Evolutionary conservation across 441 rosid genomes (phyloP), one percentile per base, ranked within the genome.

Genomic region (Populus hybrid): DNA sequence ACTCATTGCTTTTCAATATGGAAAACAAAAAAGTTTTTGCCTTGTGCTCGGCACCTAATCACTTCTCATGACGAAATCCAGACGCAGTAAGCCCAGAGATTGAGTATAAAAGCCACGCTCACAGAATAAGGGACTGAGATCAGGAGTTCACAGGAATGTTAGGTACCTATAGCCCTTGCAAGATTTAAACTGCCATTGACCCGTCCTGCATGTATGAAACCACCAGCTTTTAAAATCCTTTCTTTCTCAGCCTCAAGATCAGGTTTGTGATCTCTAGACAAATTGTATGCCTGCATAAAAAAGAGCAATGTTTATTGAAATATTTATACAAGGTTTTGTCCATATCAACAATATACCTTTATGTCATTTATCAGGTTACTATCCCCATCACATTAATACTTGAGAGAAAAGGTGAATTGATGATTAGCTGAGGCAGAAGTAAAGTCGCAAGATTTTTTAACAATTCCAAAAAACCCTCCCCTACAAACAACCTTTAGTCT

Each of bases 221-320:
- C 98, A 78, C 98, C 99, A 76, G 97, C 99, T 84, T 93, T 93
- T 71, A 93, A 76, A 81, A 97, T 94, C 85, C 99, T 89, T 40
- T 93, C 98, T 84, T 85, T 94, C 86, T 97, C 99, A 77, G 80
- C 84, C 82, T 93, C 99, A 82, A 97, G 94, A 67, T 92, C 99
- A 78, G 98, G 98, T 80, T 97, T 97, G 84, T 97, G 99, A 87
- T 97, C 99, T 88, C 88, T 90, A 59, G 99, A 97, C 70, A 97
- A 85, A 87, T 93, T 87, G 82, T 81, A 84, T 61, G 99, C 98
- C 97, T 93, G 88, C 76, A 83, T 19, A 67, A 80, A 69, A 70
- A 9, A 19, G 34, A 35, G 71, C 21, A 23, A 59, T 6, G 50
- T 32, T 46, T 3, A 18, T 18, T 11, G 69, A 26, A 32, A 69